Evolutionary conservation across 805 yeast species (phyloP).

Genomic region (Pichia exigua): DNA sequence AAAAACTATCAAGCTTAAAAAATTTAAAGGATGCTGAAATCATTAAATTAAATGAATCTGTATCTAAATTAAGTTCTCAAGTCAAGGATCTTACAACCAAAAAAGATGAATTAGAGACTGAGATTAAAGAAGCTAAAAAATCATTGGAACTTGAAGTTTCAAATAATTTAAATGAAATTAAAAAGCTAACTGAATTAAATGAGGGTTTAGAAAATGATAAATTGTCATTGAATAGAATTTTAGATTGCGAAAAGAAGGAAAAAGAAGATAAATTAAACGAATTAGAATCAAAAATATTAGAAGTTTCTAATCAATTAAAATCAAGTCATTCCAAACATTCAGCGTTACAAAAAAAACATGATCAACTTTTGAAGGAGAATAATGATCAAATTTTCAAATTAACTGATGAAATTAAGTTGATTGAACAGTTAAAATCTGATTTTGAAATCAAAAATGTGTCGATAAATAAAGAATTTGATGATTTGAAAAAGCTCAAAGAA

Average conservation of each 20-base stretch:
- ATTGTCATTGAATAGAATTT: not conserved
- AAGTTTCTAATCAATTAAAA: not conserved
- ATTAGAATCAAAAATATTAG: not conserved
- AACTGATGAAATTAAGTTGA: not conserved
- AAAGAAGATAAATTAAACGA: conserved; percentile 1
- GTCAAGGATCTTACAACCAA: not conserved
- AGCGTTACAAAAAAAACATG: conserved; percentile 42
- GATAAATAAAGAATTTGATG: not conserved
- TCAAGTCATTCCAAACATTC: conserved; percentile 40
- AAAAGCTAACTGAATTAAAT: conserved; percentile 34
- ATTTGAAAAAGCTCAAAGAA: not conserved
- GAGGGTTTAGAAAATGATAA: not conserved
- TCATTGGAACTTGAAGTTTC: not conserved
- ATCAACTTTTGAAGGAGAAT: not conserved
- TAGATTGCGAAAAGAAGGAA: conserved; percentile 12
- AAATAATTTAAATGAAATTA: conserved; percentile 38
- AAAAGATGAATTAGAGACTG: not conserved
- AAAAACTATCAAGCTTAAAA: not conserved
- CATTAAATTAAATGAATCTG: not conserved
- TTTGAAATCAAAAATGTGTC: not conserved
- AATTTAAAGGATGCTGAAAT: not conserved
- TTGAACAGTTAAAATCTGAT: not conserved
- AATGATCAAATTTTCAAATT: not conserved
- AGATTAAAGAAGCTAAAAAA: not conserved
- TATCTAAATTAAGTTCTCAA: not conserved